Evolutionary conservation across 257 asterid genomes (phyloP), one percentile per base, ranked within the genome.

Genomic region (Nyctanthes arbortristis): DNA sequence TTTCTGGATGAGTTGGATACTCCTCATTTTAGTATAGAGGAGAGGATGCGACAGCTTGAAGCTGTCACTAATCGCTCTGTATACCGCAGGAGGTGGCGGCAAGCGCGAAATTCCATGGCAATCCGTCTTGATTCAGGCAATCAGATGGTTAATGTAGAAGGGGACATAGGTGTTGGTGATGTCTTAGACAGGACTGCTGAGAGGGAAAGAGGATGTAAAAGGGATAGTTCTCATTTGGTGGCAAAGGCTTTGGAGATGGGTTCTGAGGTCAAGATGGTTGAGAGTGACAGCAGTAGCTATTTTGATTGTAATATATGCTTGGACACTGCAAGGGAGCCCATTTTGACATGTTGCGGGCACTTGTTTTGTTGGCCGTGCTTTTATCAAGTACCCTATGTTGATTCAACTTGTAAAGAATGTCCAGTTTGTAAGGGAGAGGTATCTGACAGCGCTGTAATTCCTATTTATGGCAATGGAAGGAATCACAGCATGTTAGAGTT

Each of bases 31-130:
- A 82, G 85, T 82, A 87, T 91, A 63, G 88, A 86, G 73, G 90
- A 86, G 76, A 81, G 99, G 52, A 82, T 93, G 66, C 84, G 94
- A 10, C 96, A 91, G 80, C 95, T 93, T 7, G 94, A 88, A 80
- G 91, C 87, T 49, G 99, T 89, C 55, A 80, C 87, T 11, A 85
- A 87, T 73, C 85, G 97, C 40, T 83, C 91, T 4, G 81, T 91
- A 83, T 87, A 77, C 77, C 89, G 95, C 59, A 88, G 81, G 75
- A 75, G 92, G 67, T 78, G 88, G 91, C 89, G 83, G 56, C 85
- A 77, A 31, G 74, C 81, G 0, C 84, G 82, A 31, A 70, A 69
- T 72, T 54, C 76, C n/a, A 32, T 33, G 62, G 91, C 73, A 29
- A 70, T 68, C 25, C 71, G 63, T 61, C 65, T 63, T 20, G 28